Evolutionary conservation across 2,329 filamentous ascomycete species (phyloP), one percentile per base, ranked within the genome.

Genomic region (Phaeosphaeriaceae sp.): DNA sequence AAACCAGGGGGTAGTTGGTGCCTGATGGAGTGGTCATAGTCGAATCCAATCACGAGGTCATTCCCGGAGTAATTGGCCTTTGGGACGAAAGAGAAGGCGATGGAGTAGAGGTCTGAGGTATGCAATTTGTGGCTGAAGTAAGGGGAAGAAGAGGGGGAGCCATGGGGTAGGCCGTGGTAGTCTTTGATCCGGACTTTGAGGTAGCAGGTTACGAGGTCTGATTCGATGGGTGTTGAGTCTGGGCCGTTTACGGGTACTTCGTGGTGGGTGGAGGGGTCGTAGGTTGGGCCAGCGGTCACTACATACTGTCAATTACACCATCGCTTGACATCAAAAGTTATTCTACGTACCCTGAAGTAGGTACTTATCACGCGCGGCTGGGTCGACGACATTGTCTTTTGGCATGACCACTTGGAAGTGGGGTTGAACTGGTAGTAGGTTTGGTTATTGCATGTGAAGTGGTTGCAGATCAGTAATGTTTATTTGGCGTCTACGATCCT

Each of bases 1-100:
- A 77, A 77, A 1, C 77, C 77, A 0, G 76, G 77, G 2, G 77
- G 77, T 15, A 79, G 56, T 8, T 77, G 69, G 49, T 79, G 75
- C 49, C 66, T 69, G 49, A 79, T 73, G 2, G 70, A 68, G 24
- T 76, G 74, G 51, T 72, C 73, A 43, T 77, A 78, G 59, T 79
- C 75, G 48, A 77, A 77, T 17, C 77, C 77, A 55, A 71, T 73
- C 9, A 78, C 66, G 3, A 76, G 49, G 22, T 78, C 74, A 4
- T 60, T 62, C 13, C 73, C 74, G 1, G 64, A 46, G 22, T 78
- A 69, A 47, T 74, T 61, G 3, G 54, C 58, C 52, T 77, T 77
- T 1, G 76, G 76, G 1, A 78, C 63, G 49, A 79, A 79, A 0
- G 75, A 77, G 61, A 75, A 79, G 24, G 69, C 67, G 40, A 79